phyloP scores from a whole-genome alignment of 345 rosid genomes.

The Mercurialis annua region DNA sequence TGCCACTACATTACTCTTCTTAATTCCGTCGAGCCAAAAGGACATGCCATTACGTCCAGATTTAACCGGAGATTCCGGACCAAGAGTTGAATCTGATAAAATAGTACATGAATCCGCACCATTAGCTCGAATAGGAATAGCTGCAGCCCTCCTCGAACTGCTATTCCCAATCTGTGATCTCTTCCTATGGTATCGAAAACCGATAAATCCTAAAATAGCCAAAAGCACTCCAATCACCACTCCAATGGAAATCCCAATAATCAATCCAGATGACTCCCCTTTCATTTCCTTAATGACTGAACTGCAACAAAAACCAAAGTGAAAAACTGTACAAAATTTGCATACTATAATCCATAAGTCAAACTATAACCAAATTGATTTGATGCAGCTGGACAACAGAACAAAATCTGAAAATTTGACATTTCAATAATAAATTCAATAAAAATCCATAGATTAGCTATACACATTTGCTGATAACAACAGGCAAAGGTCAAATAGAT shows the following conservation, averaged over 20 bases:
- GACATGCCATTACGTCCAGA: conserved; percentile 58
- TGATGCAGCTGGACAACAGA: not conserved
- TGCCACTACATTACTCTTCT: conserved; percentile 51
- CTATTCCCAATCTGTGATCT: conserved; percentile 83
- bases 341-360: conserved; percentile 4
- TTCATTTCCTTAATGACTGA: conserved; percentile 59
- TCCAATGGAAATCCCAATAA: conserved; percentile 85
- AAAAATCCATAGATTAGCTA: not conserved
- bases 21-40: conserved; percentile 78
- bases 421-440: not conserved
- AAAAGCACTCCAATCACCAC: conserved; percentile 84
- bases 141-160: conserved; percentile 75
- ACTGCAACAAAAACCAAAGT: conserved; percentile 33
- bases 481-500: conserved; percentile 14
- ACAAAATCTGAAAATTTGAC: conserved; percentile 2
- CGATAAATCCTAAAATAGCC: conserved; percentile 58
- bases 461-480: not conserved
- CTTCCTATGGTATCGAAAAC: conserved; percentile 68
- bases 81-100: conserved; percentile 76
- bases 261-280: conserved; percentile 75
- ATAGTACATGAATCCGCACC: conserved; percentile 68
- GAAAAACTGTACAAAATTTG: conserved; percentile 11
- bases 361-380: not conserved
- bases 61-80: conserved; percentile 86
- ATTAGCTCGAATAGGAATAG: conserved; percentile 74